Base-by-base conservation (phyloP, 2,329 filamentous ascomycete species). In the Aphanoascus verrucosus region DNA sequence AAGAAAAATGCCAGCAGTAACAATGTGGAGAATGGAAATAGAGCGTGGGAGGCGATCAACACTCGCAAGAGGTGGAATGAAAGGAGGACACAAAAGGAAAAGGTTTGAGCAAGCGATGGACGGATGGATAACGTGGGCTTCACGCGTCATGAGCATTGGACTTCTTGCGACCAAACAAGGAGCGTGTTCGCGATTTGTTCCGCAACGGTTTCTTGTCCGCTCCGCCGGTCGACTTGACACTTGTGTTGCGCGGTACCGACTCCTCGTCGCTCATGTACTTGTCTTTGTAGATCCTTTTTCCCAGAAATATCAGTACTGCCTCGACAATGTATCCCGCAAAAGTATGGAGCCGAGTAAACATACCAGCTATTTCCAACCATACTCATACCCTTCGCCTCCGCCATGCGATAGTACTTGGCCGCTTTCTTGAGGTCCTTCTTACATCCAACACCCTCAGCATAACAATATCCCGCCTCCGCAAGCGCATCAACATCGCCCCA, bases 361-460 rank as follows among this genome's bases (percentile, higher is more conserved):
- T 77, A 95, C 91, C 93, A 98, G 75, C 89, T 96, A 68, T 97
- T 97, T 53, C 93, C 93, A 54, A 95, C 85, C 89, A 97, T 97
- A 69, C 83, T 94, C 77, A 96, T 90, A 5, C 93, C 93, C 71
- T 93, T 93, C 20, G 85, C 83, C 67, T 95, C 93, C 5, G 93
- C 93, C 74, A 84, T 78, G 19, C 93, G 84, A 68, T 97, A 97
- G 63, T 93, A 88, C 57, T 82, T 86, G 55, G 93, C 91, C 48
- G 88, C 91, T 72, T 90, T 96, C 74, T 89, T 96, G 65, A 96
- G 74, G 65, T 97, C 87, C 72, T 97, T 98, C 76, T 93, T 95
- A 67, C 87, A 94, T 3, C 93, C 93, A 51, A 95, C 76, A 7
- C 90, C 93, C 66, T 97, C 84, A 0, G 89, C 88, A 64, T 97